A percentile compares a stretch with the other conserved stretches of the same genome.
Evolutionary conservation across 2,329 filamentous ascomycete genomes (phyloP).

Genomic region (Karstenula rhodostoma): DNA sequence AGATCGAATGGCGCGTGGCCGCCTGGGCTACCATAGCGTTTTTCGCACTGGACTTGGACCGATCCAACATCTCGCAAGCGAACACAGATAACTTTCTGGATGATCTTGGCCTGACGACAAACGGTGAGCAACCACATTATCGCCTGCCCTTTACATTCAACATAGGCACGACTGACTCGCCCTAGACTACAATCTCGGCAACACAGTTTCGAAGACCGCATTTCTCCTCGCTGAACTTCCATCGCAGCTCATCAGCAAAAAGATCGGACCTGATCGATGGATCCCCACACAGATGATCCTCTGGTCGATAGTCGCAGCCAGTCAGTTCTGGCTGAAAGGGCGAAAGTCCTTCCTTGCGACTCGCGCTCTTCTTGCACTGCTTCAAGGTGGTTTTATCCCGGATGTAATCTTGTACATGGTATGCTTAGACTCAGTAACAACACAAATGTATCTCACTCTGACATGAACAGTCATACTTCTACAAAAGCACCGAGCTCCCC

Average conservation of each 20-base stretch:
- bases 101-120: constrained; percentile 30
- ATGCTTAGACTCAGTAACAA: neutral
- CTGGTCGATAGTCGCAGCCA: constrained; percentile 58
- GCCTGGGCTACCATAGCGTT: constrained; percentile 60
- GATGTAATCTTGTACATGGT: constrained; percentile 69
- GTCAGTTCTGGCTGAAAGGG: constrained; percentile 70
- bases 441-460: neutral
- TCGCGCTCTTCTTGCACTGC: constrained; percentile 49
- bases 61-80: constrained; percentile 48
- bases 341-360: constrained; percentile 48
- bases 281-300: constrained; percentile 52
- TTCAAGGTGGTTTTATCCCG: constrained; percentile 62
- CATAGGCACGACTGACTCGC: neutral
- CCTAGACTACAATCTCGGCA: constrained; percentile 35
- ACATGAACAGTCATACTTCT: constrained; percentile 65
- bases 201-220: constrained; percentile 73
- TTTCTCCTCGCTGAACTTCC: constrained; percentile 70
- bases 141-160: neutral
- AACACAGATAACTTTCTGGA: constrained; percentile 36
- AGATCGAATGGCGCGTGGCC: constrained; percentile 57
- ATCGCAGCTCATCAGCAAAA: constrained; percentile 53
- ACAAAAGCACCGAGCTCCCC: constrained; percentile 60
- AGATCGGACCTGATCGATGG: constrained; percentile 50
- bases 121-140: constrained; percentile 17
- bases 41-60: constrained; percentile 59